Conservation (phyloP, 2,329 filamentous ascomycete species). For the Calonectria honghensis region DNA sequence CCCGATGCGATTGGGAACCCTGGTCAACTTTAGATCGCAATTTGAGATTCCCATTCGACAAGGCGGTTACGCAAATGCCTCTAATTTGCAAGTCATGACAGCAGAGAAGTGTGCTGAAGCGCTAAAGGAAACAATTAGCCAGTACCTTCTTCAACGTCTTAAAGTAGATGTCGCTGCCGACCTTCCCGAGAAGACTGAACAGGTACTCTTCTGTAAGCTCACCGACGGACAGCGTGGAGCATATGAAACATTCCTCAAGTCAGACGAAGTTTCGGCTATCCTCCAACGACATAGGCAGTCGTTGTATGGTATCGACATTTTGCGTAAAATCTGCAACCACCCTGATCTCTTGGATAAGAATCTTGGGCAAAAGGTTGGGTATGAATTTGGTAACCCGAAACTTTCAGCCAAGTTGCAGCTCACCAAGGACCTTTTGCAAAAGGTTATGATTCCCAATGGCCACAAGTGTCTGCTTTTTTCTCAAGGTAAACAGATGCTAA, state of each 20-base stretch:
- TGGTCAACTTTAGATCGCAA: conserved; percentile 91
- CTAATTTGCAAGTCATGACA: conserved; percentile 94
- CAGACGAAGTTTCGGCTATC: conserved; percentile 90
- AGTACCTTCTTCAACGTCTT: conserved; percentile 92
- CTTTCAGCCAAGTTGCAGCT: conserved; percentile 98
- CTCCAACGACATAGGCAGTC: conserved; percentile 84
- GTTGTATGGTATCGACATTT: conserved; percentile 90
- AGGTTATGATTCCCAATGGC: conserved; percentile 89
- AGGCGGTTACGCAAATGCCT: conserved; percentile 96
- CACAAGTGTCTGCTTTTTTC: conserved; percentile 96
- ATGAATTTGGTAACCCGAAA: conserved; percentile 84
- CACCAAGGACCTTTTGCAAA: conserved; percentile 87
- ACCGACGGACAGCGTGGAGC: conserved; percentile 84
- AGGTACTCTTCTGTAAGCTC: conserved; percentile 96
- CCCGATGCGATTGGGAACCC: conserved; percentile 93
- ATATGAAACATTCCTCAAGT: conserved; percentile 88
- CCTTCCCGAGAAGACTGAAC: conserved; percentile 95
- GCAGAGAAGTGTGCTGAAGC: conserved; percentile 96
- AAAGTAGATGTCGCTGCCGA: conserved; percentile 96
- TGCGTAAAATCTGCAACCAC: conserved; percentile 98
- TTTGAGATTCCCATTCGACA: conserved; percentile 96
- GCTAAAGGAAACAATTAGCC: conserved; percentile 93
- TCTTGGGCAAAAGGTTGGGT: conserved; percentile 74
- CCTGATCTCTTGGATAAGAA: conserved; percentile 86
- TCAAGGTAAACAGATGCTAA: conserved; percentile 95